phyloP scores from a whole-genome alignment of 192 early-diverging fungal species.

The Powellomyces hirtus region DNA sequence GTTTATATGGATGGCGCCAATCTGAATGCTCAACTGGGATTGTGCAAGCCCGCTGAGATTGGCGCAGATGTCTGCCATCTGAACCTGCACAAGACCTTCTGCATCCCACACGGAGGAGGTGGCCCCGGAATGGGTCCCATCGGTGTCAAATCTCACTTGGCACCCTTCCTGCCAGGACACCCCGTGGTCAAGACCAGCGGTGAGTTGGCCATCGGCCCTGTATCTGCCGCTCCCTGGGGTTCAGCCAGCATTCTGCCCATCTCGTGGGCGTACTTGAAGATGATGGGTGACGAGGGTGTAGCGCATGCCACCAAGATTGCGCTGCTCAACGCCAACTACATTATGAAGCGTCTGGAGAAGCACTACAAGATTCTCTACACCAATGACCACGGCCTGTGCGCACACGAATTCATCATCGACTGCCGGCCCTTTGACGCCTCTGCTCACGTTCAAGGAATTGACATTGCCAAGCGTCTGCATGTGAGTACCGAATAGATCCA shows the following conservation, averaged over 20 bases:
- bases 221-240: constrained; percentile 95
- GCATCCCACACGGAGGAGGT: constrained; percentile 97
- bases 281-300: constrained; percentile 95
- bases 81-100: constrained; percentile 99
- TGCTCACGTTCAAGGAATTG: constrained; percentile 86
- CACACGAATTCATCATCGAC: constrained; percentile 99
- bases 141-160: constrained; percentile 87
- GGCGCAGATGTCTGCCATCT: constrained; percentile 99
- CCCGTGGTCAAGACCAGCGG: constrained; percentile 75
- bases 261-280: constrained; percentile 98
- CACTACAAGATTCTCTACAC: constrained; percentile 93
- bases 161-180: constrained; percentile 90
- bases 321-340: constrained; percentile 98
- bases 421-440: constrained; percentile 79
- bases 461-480: constrained; percentile 95
- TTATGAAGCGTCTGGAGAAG: constrained; percentile 82
- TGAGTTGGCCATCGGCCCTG: constrained; percentile 81
- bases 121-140: constrained; percentile 98
- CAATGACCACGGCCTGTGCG: constrained; percentile 93
- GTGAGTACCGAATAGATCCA: constrained; percentile 6
- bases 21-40: constrained; percentile 55
- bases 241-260: constrained; percentile 95
- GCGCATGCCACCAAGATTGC: constrained; percentile 84
- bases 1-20: constrained; percentile 95
- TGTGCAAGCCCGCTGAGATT: constrained; percentile 81